Evolutionary conservation across 148 eudicot genomes (phyloP), one percentile per base, ranked within the genome.

Genomic region (Gaultheria prostrata): DNA sequence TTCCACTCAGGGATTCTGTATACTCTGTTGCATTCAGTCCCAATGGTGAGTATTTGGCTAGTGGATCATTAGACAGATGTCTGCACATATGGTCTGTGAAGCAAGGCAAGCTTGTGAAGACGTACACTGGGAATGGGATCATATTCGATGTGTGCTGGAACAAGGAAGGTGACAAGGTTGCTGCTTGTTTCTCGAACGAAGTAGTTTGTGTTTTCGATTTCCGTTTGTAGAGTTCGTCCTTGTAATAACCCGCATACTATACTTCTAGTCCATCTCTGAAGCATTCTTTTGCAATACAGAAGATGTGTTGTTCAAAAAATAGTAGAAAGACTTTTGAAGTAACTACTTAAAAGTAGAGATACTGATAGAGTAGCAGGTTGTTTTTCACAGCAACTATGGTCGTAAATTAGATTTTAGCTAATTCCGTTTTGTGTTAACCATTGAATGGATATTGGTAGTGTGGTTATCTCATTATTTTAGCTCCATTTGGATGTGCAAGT

Each of bases 101-200:
- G 88, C 92, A 92, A 81, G 93, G 90, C 76, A 91, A 85, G 86
- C 89, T 95, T 24, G 90, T 95, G 83, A 93, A 88, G 87, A 92
- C 97, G 5, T 95, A 88, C 86, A 80, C 87, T 0, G 94, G 98
- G 46, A 89, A 87, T 54, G 98, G 98, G 50, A 92, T 97, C 80
- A 95, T 95, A 72, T 95, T 95, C 49, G 97, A 95, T 88, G 98
- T 95, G 12, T 93, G 95, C 80, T 95, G 98, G 98, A 95, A 95
- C 84, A 93, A 91, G 84, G 97, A 95, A 81, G 95, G 98, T 45
- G 92, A 95, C 82, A 93, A 89, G 86, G 88, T 95, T 65, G 98
- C 97, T 49, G 97, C 94, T 57, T 95, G 97, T 88, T 95, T 91
- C 46, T 91, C 98, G 80, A 87, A 95, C 88, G 93, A 95, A 46